Conservation (phyloP, 345 rosid species). For the Melaleuca quinquenervia region DNA sequence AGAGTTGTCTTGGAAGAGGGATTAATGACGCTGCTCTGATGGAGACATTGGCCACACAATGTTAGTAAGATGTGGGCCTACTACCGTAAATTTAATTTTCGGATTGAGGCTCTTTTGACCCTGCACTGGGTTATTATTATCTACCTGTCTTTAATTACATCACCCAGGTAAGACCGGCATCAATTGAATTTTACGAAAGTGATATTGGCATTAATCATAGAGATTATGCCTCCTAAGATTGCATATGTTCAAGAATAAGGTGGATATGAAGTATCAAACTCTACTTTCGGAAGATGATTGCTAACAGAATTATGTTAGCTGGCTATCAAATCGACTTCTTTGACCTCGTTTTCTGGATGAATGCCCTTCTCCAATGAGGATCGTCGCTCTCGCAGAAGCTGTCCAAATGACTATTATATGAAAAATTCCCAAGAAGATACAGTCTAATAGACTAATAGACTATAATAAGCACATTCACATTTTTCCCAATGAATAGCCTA, state of each 20-base stretch:
- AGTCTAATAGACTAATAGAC: too few relatives aligned
- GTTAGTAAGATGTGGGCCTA: background rate
- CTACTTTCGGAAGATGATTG: background rate
- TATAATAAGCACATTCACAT: too few relatives aligned
- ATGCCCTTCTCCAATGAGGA: background rate
- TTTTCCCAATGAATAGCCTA: background rate
- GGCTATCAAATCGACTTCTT: background rate
- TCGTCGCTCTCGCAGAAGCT: background rate
- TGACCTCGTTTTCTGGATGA: background rate
- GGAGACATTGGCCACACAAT: background rate
- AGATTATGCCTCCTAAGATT: background rate
- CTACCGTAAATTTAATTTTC: background rate
- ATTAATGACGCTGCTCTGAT: background rate
- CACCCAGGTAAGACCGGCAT: background rate
- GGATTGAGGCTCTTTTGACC: background rate
- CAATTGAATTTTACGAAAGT: background rate
- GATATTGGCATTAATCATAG: background rate
- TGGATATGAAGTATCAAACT: background rate
- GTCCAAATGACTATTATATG: background rate
- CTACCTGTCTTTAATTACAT: background rate
- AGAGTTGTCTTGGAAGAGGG: background rate
- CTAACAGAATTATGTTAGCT: background rate
- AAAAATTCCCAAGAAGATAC: background rate
- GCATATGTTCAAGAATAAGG: background rate
- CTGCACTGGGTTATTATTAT: background rate